phyloP scores from a whole-genome alignment of 202 grass and related monocot genomes.

The Carex arenaria region DNA sequence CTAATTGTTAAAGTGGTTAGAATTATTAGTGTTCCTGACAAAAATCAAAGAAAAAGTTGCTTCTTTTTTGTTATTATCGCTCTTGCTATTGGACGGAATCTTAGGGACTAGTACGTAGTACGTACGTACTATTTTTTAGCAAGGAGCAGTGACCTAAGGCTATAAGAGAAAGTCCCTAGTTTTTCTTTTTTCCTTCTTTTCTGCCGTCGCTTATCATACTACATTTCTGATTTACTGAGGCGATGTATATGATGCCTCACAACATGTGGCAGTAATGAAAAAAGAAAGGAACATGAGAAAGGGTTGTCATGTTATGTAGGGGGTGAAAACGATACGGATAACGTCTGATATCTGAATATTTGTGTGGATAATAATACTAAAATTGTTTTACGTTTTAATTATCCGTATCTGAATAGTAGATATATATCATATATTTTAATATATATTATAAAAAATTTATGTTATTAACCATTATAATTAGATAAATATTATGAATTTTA shows the following conservation, averaged over 20 bases:
- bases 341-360: too few species aligned
- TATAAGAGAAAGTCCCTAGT: not conserved
- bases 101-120: not conserved
- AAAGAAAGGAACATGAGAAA: not conserved
- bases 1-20: not conserved
- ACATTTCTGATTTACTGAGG: not conserved
- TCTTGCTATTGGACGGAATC: not conserved
- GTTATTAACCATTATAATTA: too few species aligned
- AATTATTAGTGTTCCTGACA: not conserved
- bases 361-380: too few species aligned
- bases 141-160: not conserved
- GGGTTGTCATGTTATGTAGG: too few species aligned
- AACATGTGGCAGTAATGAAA: not conserved
- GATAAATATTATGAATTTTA: too few species aligned
- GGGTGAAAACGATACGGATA: too few species aligned
- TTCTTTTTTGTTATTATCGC: not conserved
- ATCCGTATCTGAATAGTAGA: too few species aligned
- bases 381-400: too few species aligned
- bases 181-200: not conserved
- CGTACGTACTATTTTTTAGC: slow-evolving; percentile 2
- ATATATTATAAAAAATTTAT: too few species aligned
- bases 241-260: not conserved
- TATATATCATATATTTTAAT: too few species aligned
- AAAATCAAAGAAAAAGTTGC: not conserved
- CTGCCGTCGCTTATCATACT: not conserved